Evolutionary conservation across 2,329 filamentous ascomycete species (phyloP).

Genomic region (Claviceps paspali): DNA sequence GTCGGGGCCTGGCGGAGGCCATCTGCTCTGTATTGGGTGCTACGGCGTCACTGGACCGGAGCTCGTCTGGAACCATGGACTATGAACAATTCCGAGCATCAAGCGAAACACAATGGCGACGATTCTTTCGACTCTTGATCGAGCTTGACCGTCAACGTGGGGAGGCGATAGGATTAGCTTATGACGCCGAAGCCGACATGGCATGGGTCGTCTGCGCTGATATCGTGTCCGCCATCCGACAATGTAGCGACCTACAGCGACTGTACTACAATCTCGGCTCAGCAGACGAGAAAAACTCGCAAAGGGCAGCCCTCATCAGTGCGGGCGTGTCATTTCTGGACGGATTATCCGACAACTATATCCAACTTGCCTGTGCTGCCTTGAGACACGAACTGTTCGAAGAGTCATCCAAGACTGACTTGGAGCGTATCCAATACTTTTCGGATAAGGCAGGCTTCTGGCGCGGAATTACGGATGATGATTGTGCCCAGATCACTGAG

Average conservation of each 20-base stretch:
- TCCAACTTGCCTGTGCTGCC: conserved; percentile 50
- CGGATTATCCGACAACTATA: conserved; percentile 52
- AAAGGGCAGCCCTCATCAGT: conserved; percentile 47
- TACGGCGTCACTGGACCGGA: conserved; percentile 49
- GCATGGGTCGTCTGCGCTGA: conserved; percentile 79
- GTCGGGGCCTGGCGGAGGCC: conserved; percentile 54
- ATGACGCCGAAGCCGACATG: conserved; percentile 55
- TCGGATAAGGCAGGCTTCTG: conserved; percentile 67
- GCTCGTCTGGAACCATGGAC: conserved; percentile 50
- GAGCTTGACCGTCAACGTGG: conserved; percentile 77
- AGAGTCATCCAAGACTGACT: conserved; percentile 52
- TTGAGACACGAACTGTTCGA: conserved; percentile 61
- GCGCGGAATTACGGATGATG: conserved; percentile 68
- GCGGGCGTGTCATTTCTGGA: conserved; percentile 57
- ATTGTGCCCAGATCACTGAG: conserved; percentile 54
- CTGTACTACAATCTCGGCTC: conserved; percentile 51
- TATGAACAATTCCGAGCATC: conserved; percentile 60
- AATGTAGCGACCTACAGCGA: conserved; percentile 64
- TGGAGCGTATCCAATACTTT: conserved; percentile 62
- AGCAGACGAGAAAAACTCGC: conserved; percentile 36
- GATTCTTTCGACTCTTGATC: conserved; percentile 72
- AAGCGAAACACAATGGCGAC: conserved; percentile 72
- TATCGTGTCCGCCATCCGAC: conserved; percentile 60
- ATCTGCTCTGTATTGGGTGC: conserved; percentile 58
- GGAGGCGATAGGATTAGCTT: conserved; percentile 63